phyloP scores from a whole-genome alignment of 2,329 filamentous ascomycete genomes.

The Huntiella omanensis region DNA sequence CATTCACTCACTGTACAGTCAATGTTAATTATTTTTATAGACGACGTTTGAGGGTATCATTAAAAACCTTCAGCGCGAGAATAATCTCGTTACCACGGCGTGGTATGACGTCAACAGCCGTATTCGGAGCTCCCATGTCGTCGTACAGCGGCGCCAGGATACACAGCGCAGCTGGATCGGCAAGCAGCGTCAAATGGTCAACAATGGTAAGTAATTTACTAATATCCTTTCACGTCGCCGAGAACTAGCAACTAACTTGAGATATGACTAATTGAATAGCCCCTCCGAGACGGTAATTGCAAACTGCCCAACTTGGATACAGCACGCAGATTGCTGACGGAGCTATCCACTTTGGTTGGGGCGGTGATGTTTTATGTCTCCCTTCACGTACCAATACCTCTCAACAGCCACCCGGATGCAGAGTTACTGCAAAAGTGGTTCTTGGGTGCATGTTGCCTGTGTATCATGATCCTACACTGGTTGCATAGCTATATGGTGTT shows the following conservation, averaged over 20 bases:
- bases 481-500: not conserved
- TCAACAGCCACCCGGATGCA: not conserved
- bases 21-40: slow-evolving; percentile 16
- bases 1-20: not conserved
- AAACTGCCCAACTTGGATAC: not conserved
- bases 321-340: slow-evolving; percentile 2
- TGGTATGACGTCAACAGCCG: slow-evolving; percentile 70
- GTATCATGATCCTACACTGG: not conserved
- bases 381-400: not conserved
- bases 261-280: slow-evolving; percentile 1
- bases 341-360: not conserved
- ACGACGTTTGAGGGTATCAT: slow-evolving; percentile 35
- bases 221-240: slow-evolving; percentile 19
- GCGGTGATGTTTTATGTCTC: not conserved
- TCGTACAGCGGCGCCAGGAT: slow-evolving; percentile 56
- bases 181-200: slow-evolving; percentile 58
- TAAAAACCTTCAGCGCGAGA: slow-evolving; percentile 58
- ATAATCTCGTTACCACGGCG: slow-evolving; percentile 59
- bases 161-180: slow-evolving; percentile 67
- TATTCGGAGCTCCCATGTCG: slow-evolving; percentile 66
- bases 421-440: not conserved
- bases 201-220: slow-evolving; percentile 16
- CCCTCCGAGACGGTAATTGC: slow-evolving; percentile 10
- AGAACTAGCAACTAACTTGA: not conserved
- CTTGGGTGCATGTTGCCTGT: not conserved